A percentile compares a stretch with the other conserved stretches of the same genome.
Evolutionary conservation across 1,284 basidiomycete genomes (phyloP).

Genomic region (Cryptococcus wingfieldii): DNA sequence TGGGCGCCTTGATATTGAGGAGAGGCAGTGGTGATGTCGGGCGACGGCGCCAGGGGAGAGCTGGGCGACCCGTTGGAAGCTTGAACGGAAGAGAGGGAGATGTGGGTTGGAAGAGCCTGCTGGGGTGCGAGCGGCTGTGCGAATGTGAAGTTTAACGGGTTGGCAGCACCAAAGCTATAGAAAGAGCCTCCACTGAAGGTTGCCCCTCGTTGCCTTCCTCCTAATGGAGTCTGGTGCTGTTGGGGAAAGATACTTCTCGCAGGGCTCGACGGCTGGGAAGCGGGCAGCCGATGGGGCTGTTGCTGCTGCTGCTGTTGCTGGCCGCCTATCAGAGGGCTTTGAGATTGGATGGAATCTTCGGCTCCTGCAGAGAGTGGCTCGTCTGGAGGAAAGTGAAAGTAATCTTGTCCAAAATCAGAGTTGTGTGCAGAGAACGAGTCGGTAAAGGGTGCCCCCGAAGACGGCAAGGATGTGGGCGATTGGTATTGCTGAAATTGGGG

Average conservation of each 20-base stretch:
- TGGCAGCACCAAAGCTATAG: neutral
- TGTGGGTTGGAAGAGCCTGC: constrained; percentile 31
- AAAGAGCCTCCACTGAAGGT: constrained; percentile 41
- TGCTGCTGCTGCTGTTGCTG: neutral
- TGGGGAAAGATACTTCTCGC: constrained; percentile 23
- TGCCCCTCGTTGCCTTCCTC: constrained; percentile 37
- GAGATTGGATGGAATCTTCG: constrained; percentile 11
- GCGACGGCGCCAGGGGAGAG: constrained; percentile 25
- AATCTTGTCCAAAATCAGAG: constrained; percentile 30
- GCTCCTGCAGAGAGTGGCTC: constrained; percentile 22
- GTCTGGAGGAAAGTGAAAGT: constrained; percentile 34
- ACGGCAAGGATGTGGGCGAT: constrained; percentile 35
- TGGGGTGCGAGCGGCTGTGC: constrained; percentile 3
- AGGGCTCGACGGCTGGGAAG: constrained; percentile 42
- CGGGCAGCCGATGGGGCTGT: constrained; percentile 24
- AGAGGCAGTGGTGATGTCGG: constrained; percentile 23
- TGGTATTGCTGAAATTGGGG: constrained; percentile 6
- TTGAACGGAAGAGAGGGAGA: neutral
- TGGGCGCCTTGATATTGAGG: constrained; percentile 2
- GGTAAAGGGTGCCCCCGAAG: constrained; percentile 36
- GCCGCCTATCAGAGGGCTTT: constrained; percentile 8
- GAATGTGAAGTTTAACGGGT: constrained; percentile 1
- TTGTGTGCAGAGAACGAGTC: constrained; percentile 25
- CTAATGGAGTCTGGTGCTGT: neutral
- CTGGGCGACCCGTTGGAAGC: constrained; percentile 3